Base-by-base conservation (phyloP, 1,284 basidiomycete species). In the Somion occarium region DNA sequence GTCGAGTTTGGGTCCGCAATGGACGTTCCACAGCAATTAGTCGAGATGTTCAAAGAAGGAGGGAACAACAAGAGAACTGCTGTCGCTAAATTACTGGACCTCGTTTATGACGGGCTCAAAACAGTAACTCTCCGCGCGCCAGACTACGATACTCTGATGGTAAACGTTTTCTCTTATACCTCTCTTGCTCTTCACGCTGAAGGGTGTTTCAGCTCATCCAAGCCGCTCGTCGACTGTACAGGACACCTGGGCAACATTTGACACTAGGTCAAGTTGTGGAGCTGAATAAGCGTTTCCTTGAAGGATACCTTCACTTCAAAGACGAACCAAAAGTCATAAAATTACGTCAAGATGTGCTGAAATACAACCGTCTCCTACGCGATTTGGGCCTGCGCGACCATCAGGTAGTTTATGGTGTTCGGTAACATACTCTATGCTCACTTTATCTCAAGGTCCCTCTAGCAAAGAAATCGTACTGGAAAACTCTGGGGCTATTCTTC, bases 91-190 rank as follows among this genome's bases (percentile, higher is more conserved):
- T 83, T 98, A 61, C 78, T 99, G 57, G 91, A 98, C 61, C 74
- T 97, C 52, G 89, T 98, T 53, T 98, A 97, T 63, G 92, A 98
- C 64, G 91, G 85, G n/a, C 74, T 99, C 59, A 98, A 98, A 72
- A 95, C 93, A 1, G 97, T 99, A 42, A 99, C 97, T 0, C 82
- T 99, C 42, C 79, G 95, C 50, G 93, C 96, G 7, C 94, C 97
- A 1, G 97, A 99, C 69, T 99, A 91, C 68, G 97, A 99, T 61
- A 99, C 97, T 1, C 78, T 99, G 51, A 97, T 98, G 94, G 94
- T 90, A 59, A 53, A 76, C 51, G 38, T 19, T 34, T 9, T 50
- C 52, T 46, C 24, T 41, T 34, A 37, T n/a, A 48, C 30, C 11
- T 26, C 44, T 44, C n/a, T 27, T 37, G 27, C 26, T 24, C 42